A percentile compares a stretch with the other conserved stretches of the same genome.
Conservation (phyloP, 2,329 filamentous ascomycete genomes). For the Cadophora sp. region DNA sequence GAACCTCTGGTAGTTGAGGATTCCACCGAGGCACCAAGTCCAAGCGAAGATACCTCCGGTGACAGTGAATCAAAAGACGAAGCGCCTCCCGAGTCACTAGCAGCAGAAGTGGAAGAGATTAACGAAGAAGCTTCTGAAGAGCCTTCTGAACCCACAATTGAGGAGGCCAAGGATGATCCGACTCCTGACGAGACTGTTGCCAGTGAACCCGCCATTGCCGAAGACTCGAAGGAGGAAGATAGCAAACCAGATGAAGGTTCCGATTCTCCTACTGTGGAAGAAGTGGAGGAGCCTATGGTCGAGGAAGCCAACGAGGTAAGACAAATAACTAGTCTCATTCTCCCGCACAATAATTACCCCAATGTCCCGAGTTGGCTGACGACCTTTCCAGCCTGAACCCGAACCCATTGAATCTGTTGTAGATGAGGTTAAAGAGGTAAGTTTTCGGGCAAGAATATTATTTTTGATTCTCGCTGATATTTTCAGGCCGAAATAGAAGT, state of each 20-base stretch:
- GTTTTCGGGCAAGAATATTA: background rate
- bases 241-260: background rate
- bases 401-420: background rate
- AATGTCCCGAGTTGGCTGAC: background rate
- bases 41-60: background rate
- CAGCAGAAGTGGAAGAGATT: background rate
- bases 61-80: slow-evolving; percentile 18
- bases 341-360: background rate
- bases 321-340: background rate
- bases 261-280: background rate
- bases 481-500: slow-evolving; percentile 11
- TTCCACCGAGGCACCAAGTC: background rate
- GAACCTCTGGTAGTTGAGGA: slow-evolving; percentile 1
- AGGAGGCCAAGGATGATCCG: slow-evolving; percentile 13
- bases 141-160: background rate
- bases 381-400: background rate
- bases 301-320: slow-evolving; percentile 15
- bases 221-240: slow-evolving; percentile 17
- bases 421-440: slow-evolving; percentile 8
- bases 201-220: slow-evolving; percentile 5
- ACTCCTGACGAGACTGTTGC: background rate
- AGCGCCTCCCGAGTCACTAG: slow-evolving; percentile 6
- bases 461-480: background rate
- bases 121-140: slow-evolving; percentile 16
- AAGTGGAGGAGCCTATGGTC: background rate